phyloP scores from a whole-genome alignment of 2,329 filamentous ascomycete genomes.

The Diaporthe citrichinensis region DNA sequence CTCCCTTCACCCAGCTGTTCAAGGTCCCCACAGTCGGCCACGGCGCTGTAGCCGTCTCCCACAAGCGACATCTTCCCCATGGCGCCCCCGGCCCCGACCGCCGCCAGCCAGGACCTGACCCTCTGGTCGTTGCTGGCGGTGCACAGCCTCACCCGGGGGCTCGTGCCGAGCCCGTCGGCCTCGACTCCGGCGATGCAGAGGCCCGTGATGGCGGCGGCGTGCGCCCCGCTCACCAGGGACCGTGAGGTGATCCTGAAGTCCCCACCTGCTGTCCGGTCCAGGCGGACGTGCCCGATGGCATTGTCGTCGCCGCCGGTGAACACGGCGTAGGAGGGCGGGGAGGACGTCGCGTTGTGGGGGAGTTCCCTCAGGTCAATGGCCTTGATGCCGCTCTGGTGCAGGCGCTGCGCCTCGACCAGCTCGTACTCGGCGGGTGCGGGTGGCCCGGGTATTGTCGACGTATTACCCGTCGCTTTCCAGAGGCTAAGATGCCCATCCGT shows the following conservation, averaged over 20 bases:
- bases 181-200: slow-evolving; percentile 54
- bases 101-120: slow-evolving; percentile 67
- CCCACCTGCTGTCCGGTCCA: slow-evolving; percentile 52
- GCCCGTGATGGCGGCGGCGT: slow-evolving; percentile 80
- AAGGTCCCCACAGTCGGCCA: slow-evolving; percentile 71
- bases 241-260: slow-evolving; percentile 46
- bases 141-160: slow-evolving; percentile 52
- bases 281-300: slow-evolving; percentile 72
- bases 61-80: slow-evolving; percentile 55
- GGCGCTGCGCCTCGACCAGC: slow-evolving; percentile 53
- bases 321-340: slow-evolving; percentile 59
- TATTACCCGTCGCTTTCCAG: slow-evolving; percentile 58
- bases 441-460: background rate
- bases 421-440: slow-evolving; percentile 44
- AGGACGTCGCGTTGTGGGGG: slow-evolving; percentile 42
- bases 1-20: slow-evolving; percentile 53
- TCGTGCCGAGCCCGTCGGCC: slow-evolving; percentile 43
- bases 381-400: slow-evolving; percentile 90
- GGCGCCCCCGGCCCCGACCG: slow-evolving; percentile 15
- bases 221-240: slow-evolving; percentile 67
- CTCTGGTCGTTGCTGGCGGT: slow-evolving; percentile 74
- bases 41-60: slow-evolving; percentile 69
- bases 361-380: slow-evolving; percentile 60
- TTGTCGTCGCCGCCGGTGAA: slow-evolving; percentile 92
- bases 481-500: slow-evolving; percentile 84